Percentiles rank a stretch among this genome's conserved stretches.
phyloP scores from a whole-genome alignment of 805 yeast species.

The Barnettozyma siamensis region DNA sequence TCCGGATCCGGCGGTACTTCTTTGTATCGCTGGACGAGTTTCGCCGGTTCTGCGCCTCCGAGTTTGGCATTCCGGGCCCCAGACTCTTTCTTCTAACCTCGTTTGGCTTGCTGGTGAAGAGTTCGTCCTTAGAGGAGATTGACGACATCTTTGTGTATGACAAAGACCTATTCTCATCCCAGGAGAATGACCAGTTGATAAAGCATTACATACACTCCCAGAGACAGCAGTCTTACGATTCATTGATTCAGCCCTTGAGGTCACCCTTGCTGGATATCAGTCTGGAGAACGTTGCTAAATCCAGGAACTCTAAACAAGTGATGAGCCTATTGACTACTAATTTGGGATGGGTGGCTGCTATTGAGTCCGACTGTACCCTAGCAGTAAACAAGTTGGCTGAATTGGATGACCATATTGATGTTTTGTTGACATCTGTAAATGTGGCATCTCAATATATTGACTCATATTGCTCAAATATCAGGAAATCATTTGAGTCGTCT shows the following conservation, averaged over 20 bases:
- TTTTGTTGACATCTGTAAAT: conserved; percentile 40
- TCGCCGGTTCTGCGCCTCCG: conserved; percentile 34
- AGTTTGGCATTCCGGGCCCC: conserved; percentile 36
- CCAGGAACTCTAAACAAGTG: conserved; percentile 20
- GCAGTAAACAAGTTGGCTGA: conserved; percentile 28
- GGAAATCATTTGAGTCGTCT: conserved; percentile 36
- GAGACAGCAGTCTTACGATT: conserved; percentile 11
- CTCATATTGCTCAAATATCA: conserved; percentile 43
- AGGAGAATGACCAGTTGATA: conserved; percentile 11
- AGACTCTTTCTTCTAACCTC: conserved; percentile 53
- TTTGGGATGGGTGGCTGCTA: conserved; percentile 46
- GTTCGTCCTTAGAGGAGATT: conserved; percentile 37
- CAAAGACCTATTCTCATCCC: conserved; percentile 45
- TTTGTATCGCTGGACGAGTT: conserved; percentile 39
- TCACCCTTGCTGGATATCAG: conserved; percentile 32
- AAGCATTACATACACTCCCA: conserved; percentile 11
- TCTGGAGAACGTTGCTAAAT: conserved; percentile 12
- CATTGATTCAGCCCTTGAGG: conserved; percentile 28
- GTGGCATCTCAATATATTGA: conserved; percentile 45
- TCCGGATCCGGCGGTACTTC: conserved; percentile 32
- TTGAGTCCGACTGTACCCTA: conserved; percentile 35
- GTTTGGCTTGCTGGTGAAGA: conserved; percentile 55
- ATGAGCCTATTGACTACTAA: conserved; percentile 36
- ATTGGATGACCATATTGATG: conserved; percentile 31
- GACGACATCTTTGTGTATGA: conserved; percentile 59